Base-by-base conservation (phyloP, 1,284 basidiomycete genomes). In the Caloboletus firmus region DNA sequence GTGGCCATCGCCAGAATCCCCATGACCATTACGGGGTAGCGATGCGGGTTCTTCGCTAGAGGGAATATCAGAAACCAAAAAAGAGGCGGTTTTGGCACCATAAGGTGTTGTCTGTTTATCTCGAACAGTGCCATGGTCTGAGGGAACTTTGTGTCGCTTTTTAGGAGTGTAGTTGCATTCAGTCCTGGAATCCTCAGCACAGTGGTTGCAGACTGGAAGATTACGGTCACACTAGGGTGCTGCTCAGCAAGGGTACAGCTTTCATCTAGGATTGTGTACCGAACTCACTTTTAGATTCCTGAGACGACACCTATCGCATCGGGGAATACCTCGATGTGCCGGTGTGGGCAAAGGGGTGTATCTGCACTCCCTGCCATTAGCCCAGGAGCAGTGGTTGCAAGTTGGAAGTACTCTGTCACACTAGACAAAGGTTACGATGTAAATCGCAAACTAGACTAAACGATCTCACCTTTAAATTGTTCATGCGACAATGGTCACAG, bases 371-470 rank as follows among this genome's bases (percentile, higher is more conserved):
- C 78, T 75, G 15, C 80, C 78, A 53, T 76, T 77, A 11, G 78
- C 77, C 81, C 81, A 85, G n/a, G 79, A 77, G 57, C 85, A 88
- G 63, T 87, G 81, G 62, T 87, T 87, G 66, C 85, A 88, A n/a
- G 77, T 77, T 40, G 85, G 85, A 44, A 84, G 74, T 32, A 84
- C 81, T 57, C 86, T 79, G 67, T 88, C 86, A 63, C 85, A 88
- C 85, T 88, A 58, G 31, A 55, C 34, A 22, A 57, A 32, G 44
- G 51, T 64, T 49, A 66, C 30, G 45, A 52, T 54, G 31, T 40
- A 45, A 60, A 54, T 53, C 42, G 18, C 20, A 39, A 48, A 37
- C 24, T 15, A 20, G 43, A 36, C 41, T 26, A 45, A 39, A 52
- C 42, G 48, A 55, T 55, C 60, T 72, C 77, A 85, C 85, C 76